phyloP scores from a whole-genome alignment of 805 yeast genomes.

The Saturnispora quitensis region DNA sequence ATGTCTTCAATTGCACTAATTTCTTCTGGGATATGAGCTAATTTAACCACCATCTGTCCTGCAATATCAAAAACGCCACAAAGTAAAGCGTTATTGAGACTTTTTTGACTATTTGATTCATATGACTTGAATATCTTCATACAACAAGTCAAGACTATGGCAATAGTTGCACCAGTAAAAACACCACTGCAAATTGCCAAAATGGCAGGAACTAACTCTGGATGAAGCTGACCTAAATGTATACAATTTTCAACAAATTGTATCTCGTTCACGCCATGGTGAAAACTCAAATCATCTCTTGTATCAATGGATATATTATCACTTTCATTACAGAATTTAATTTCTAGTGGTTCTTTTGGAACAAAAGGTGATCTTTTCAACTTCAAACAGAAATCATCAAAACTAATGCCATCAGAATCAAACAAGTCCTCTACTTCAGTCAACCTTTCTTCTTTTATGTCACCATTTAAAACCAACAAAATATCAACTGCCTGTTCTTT shows the following conservation, averaged over 20 bases:
- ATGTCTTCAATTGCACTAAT: neutral
- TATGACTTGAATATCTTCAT: conserved; percentile 27
- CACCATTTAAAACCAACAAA: conserved; percentile 18
- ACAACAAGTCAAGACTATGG: conserved; percentile 24
- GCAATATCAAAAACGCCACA: conserved; percentile 10
- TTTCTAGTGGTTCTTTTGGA: conserved; percentile 22
- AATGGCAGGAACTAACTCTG: conserved; percentile 26
- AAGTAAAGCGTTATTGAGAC: conserved; percentile 22
- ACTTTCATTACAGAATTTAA: conserved; percentile 28
- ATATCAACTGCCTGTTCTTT: conserved; percentile 25
- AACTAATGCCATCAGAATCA: conserved; percentile 16
- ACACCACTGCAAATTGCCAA: conserved; percentile 32
- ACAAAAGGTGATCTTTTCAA: conserved; percentile 13
- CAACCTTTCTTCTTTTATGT: conserved; percentile 9
- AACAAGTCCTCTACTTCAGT: conserved; percentile 25
- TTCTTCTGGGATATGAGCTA: conserved; percentile 2
- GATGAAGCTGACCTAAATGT: conserved; percentile 34
- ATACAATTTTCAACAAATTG: conserved; percentile 36
- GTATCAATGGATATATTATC: conserved; percentile 24
- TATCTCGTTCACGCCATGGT: conserved; percentile 30
- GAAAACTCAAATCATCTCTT: conserved; percentile 31
- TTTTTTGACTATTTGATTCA: conserved; percentile 26
- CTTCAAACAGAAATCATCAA: conserved; percentile 14
- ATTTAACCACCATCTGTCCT: conserved; percentile 1
- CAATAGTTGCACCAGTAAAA: conserved; percentile 27